Evolutionary conservation across 805 yeast species (phyloP).

Genomic region (Zygoascus biomembranicola): DNA sequence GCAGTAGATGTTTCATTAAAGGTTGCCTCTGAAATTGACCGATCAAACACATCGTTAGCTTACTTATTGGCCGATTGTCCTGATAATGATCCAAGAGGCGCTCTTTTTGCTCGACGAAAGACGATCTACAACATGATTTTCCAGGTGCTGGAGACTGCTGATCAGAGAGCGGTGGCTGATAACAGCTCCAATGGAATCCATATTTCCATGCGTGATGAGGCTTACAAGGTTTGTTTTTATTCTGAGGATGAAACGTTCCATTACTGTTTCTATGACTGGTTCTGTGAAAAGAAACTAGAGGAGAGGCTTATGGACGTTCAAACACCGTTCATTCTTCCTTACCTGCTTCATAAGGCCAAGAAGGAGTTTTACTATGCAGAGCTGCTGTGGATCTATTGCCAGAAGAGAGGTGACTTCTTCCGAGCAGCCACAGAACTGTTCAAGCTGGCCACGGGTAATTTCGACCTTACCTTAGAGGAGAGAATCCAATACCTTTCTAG

Average conservation of each 20-base stretch:
- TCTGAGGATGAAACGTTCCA: slow-evolving; percentile 83
- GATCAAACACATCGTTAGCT: slow-evolving; percentile 49
- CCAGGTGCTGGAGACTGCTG: slow-evolving; percentile 63
- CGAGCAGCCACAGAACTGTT: slow-evolving; percentile 80
- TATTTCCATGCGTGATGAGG: slow-evolving; percentile 48
- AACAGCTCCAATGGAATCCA: neutral
- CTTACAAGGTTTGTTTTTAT: slow-evolving; percentile 66
- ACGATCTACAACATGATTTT: slow-evolving; percentile 68
- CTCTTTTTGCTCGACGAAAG: slow-evolving; percentile 43
- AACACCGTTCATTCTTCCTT: slow-evolving; percentile 72
- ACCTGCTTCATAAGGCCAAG: slow-evolving; percentile 43
- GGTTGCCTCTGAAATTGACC: slow-evolving; percentile 62
- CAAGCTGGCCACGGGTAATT: slow-evolving; percentile 55
- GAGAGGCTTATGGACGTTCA: slow-evolving; percentile 71
- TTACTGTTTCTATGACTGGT: slow-evolving; percentile 88
- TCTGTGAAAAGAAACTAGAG: slow-evolving; percentile 65
- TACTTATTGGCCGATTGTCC: slow-evolving; percentile 46
- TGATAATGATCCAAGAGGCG: slow-evolving; percentile 43
- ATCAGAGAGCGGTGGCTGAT: slow-evolving; percentile 34
- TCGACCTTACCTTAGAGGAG: slow-evolving; percentile 55
- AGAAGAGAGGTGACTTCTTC: slow-evolving; percentile 67
- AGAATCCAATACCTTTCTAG: slow-evolving; percentile 85
- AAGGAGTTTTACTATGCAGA: slow-evolving; percentile 68
- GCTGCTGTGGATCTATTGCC: slow-evolving; percentile 80
- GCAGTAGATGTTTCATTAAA: slow-evolving; percentile 76